A percentile compares a stretch with the other conserved stretches of the same genome.
phyloP scores from a whole-genome alignment of 257 asterid species.

The Nicotiana sylvestris region DNA sequence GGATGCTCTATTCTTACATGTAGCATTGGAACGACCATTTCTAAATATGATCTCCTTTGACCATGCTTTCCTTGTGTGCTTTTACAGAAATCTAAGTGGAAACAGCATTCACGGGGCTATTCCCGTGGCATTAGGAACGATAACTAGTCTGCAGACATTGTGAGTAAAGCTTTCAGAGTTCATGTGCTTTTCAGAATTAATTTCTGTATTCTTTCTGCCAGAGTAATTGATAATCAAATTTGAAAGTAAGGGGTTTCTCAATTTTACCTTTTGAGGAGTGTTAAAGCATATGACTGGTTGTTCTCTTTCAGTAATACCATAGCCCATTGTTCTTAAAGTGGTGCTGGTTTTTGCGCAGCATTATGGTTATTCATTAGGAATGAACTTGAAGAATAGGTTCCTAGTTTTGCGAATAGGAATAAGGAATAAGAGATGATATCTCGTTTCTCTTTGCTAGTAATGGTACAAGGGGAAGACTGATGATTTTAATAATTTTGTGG shows the following conservation, averaged over 20 bases:
- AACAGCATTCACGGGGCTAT: conserved; percentile 77
- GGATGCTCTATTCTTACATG: background rate
- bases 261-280: background rate
- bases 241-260: background rate
- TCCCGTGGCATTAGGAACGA: conserved; percentile 74
- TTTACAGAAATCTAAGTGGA: conserved; percentile 85
- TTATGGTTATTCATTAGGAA: background rate
- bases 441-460: background rate
- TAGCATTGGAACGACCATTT: background rate
- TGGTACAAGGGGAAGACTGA: background rate
- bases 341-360: background rate
- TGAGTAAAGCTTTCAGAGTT: conserved; percentile 31
- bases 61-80: conserved; percentile 1
- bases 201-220: background rate
- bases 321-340: background rate
- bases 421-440: background rate
- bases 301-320: background rate
- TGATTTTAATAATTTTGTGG: background rate
- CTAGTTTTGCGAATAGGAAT: background rate
- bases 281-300: background rate
- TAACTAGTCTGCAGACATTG: conserved; percentile 64
- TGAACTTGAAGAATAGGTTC: background rate
- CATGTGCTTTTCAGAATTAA: background rate
- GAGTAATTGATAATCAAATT: background rate
- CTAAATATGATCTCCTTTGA: background rate